Conservation (phyloP, 2,329 filamentous ascomycete species). For the Phaeosphaeria sp. region DNA sequence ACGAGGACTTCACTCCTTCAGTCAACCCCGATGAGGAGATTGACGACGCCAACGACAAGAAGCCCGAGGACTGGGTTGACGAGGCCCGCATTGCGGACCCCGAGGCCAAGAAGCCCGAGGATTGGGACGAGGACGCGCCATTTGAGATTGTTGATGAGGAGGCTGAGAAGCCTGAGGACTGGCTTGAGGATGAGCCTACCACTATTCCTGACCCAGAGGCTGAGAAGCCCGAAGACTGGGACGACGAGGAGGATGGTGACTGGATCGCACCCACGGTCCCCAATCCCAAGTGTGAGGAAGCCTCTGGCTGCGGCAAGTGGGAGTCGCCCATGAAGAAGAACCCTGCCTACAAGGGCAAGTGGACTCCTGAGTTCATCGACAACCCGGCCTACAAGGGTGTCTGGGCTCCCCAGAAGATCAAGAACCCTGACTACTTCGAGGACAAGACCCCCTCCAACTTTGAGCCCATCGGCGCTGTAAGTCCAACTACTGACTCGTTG, state of each 20-base stretch:
- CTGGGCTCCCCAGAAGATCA: constrained; percentile 94
- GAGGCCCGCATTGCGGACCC: constrained; percentile 90
- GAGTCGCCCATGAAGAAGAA: constrained; percentile 90
- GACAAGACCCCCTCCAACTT: constrained; percentile 97
- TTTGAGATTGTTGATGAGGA: constrained; percentile 96
- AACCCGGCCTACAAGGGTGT: constrained; percentile 98
- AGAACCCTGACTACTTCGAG: constrained; percentile 95
- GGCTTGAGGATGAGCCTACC: constrained; percentile 87
- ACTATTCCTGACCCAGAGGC: constrained; percentile 91
- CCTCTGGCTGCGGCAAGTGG: constrained; percentile 94
- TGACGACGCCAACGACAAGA: constrained; percentile 89
- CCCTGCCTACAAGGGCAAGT: constrained; percentile 98
- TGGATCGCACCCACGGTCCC: constrained; percentile 89
- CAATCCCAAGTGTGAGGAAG: constrained; percentile 96
- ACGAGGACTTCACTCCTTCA: constrained; percentile 91
- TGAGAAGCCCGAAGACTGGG: constrained; percentile 98
- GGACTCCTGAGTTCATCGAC: constrained; percentile 89
- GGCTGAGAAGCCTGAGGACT: constrained; percentile 90
- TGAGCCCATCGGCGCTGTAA: constrained; percentile 95
- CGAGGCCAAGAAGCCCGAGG: constrained; percentile 92
- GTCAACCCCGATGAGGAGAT: constrained; percentile 96
- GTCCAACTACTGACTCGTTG: no score
- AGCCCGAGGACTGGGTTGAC: constrained; percentile 96
- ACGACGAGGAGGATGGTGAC: constrained; percentile 99
- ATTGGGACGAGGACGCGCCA: constrained; percentile 98